These are phyloP conservation scores for Linum tenue DNA, from an alignment of 345 rosid genomes.

Conservation along the genomic window DNA sequence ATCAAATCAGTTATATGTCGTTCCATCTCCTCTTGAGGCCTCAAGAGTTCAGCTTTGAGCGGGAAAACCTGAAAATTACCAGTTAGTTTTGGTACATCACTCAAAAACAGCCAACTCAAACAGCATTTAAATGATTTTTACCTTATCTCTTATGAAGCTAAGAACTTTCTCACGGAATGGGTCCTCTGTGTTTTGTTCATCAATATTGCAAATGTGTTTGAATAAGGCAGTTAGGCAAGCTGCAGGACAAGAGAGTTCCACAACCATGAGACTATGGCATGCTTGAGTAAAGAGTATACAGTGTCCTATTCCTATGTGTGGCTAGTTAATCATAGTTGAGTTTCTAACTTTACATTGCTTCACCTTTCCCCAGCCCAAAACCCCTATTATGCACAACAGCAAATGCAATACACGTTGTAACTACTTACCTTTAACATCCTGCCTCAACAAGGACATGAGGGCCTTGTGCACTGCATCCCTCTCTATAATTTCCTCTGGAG, in stretches of 20 bases:
- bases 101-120: not conserved
- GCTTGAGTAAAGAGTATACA: too few species aligned
- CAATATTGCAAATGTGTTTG: conserved; percentile 64
- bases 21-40: conserved; percentile 96
- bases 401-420: not conserved
- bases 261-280: not conserved
- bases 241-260: conserved; percentile 26
- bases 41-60: conserved; percentile 76
- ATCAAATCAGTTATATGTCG: conserved; percentile 83
- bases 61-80: conserved; percentile 65
- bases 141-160: conserved; percentile 85
- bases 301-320: too few species aligned
- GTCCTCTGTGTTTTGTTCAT: conserved; percentile 66
- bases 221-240: conserved; percentile 82
- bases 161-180: conserved; percentile 76
- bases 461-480: conserved; percentile 98
- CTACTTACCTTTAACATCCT: conserved; percentile 85
- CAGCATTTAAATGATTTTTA: conserved; percentile 14
- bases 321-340: not conserved
- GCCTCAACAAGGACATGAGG: conserved; percentile 86
- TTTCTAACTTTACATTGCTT: not conserved
- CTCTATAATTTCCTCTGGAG: conserved; percentile 78
- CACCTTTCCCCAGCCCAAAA: not conserved
- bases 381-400: not conserved
- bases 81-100: conserved; percentile 10